Conservation (phyloP, 192 early-diverging fungal species). For the Rhizophagus sp. region DNA sequence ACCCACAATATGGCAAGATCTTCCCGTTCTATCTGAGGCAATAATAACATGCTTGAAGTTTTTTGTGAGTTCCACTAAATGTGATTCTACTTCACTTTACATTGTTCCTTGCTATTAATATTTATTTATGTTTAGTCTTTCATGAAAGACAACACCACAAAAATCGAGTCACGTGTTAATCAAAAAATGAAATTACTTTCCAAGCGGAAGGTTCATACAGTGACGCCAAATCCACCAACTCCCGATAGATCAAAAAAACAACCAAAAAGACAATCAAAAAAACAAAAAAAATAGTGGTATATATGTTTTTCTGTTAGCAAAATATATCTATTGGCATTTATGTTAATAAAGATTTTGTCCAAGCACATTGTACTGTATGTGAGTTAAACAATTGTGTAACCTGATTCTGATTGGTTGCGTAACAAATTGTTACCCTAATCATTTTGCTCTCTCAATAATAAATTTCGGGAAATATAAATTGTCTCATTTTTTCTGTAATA, state of each 20-base stretch:
- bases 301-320: background rate
- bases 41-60: constrained; percentile 19
- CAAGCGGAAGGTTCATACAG: constrained; percentile 21
- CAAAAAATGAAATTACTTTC: constrained; percentile 22
- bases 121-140: constrained; percentile 19
- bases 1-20: constrained; percentile 10
- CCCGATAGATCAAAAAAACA: background rate
- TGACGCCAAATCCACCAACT: constrained; percentile 1
- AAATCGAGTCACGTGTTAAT: background rate
- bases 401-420: too few species aligned
- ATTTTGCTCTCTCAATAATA: too few species aligned
- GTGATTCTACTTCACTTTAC: background rate
- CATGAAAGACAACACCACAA: constrained; percentile 6
- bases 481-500: too few species aligned
- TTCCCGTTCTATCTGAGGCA: constrained; percentile 15
- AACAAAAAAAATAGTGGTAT: too few species aligned
- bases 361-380: too few species aligned
- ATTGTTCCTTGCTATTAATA: constrained; percentile 1
- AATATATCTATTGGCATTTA: background rate
- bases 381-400: too few species aligned
- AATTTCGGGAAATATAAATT: too few species aligned
- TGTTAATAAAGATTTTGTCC: too few species aligned
- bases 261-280: too few species aligned
- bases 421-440: too few species aligned
- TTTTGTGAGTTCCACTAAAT: constrained; percentile 16